phyloP scores from a whole-genome alignment of 176 grass and related monocot genomes.

The Saccharum spontaneum region DNA sequence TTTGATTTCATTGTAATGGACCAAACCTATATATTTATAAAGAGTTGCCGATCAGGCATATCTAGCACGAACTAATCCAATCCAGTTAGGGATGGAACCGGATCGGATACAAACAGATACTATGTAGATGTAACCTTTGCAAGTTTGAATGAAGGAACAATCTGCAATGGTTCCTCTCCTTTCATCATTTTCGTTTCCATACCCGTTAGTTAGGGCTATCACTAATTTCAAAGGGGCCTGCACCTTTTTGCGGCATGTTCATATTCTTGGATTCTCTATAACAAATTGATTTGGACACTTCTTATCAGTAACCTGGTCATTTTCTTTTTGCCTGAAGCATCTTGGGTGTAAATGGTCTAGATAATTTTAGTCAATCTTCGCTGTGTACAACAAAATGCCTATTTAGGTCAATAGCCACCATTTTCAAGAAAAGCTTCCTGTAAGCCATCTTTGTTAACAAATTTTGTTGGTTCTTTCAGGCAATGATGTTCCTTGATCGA shows the following conservation, averaged over 20 bases:
- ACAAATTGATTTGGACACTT: conserved; percentile 13
- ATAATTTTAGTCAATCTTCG: neutral
- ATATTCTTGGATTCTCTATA: conserved; percentile 3
- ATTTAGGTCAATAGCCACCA: neutral
- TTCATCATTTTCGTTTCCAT: neutral
- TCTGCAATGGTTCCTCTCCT: neutral
- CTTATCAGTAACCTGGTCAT: conserved; percentile 4
- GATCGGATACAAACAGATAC: neutral
- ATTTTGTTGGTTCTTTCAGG: conserved; percentile 52
- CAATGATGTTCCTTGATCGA: conserved; percentile 73
- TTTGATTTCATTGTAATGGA: neutral
- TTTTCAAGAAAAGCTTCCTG: conserved; percentile 9
- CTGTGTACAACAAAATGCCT: neutral
- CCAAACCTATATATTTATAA: neutral
- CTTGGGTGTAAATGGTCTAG: neutral
- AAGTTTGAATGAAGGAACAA: neutral
- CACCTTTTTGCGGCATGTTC: neutral
- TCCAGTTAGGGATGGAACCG: neutral
- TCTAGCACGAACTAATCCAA: neutral
- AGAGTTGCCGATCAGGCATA: neutral
- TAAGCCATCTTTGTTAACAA: conserved; percentile 3
- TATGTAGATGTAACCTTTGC: neutral
- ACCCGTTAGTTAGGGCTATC: neutral
- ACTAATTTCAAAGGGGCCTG: neutral
- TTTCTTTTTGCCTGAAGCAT: conserved; percentile 13